Percentiles rank a stretch among this genome's conserved stretches.
phyloP scores from a whole-genome alignment of 306 rosid genomes.

The Fragaria ananassa region DNA sequence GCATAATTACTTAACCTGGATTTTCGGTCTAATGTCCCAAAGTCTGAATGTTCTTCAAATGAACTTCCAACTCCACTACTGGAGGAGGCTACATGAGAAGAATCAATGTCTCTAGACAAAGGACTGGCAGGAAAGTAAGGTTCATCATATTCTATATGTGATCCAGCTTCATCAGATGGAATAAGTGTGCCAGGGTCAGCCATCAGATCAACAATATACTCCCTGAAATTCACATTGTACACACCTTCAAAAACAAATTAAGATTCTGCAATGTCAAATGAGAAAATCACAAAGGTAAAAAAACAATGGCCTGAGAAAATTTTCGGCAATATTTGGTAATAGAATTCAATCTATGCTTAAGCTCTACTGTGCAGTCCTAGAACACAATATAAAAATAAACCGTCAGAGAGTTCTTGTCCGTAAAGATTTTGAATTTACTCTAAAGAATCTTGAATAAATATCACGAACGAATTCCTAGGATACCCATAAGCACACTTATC shows the following conservation, averaged over 20 bases:
- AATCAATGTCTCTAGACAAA: slow-evolving; percentile 71
- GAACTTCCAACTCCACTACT: slow-evolving; percentile 86
- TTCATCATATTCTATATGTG: slow-evolving; percentile 59
- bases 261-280: slow-evolving; percentile 22
- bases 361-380: not conserved
- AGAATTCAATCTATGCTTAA: not conserved
- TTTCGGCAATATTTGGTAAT: slow-evolving; percentile 2
- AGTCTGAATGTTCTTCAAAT: slow-evolving; percentile 58
- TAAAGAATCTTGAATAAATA: not conserved
- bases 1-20: slow-evolving; percentile 43
- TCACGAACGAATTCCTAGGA: slow-evolving; percentile 1
- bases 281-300: slow-evolving; percentile 8
- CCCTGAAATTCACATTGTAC: slow-evolving; percentile 70
- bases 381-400: not conserved
- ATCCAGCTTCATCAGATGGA: slow-evolving; percentile 76
- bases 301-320: slow-evolving; percentile 8
- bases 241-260: slow-evolving; percentile 30
- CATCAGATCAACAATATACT: slow-evolving; percentile 94
- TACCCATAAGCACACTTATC: slow-evolving; percentile 17
- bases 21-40: slow-evolving; percentile 43
- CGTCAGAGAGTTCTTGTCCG: not conserved
- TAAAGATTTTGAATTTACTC: not conserved
- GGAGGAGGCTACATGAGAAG: slow-evolving; percentile 67
- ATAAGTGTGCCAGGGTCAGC: slow-evolving; percentile 97
- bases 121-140: slow-evolving; percentile 58